phyloP scores from a whole-genome alignment of 371 early-diverging fungal species.

The Mucor indicus region DNA sequence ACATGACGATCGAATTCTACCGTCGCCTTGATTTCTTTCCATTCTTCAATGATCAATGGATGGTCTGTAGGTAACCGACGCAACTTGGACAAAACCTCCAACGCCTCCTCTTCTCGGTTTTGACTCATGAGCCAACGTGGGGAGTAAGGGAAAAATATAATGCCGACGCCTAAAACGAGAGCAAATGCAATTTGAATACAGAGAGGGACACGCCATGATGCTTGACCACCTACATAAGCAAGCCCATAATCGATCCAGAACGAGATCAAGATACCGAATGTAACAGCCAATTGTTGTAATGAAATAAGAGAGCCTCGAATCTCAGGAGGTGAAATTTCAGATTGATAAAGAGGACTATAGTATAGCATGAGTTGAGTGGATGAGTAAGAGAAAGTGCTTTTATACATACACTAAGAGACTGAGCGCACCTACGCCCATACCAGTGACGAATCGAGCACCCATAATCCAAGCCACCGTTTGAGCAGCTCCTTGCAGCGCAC shows the following conservation, averaged over 20 bases:
- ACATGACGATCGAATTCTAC: constrained; percentile 69
- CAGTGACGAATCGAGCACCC: constrained; percentile 78
- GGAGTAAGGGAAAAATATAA: constrained; percentile 82
- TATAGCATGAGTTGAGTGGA: no score
- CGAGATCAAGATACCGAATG: constrained; percentile 67
- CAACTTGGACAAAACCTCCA: constrained; percentile 67
- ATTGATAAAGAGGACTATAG: constrained; percentile 77
- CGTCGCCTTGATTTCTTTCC: constrained; percentile 68
- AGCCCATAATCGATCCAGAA: constrained; percentile 74
- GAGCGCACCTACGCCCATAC: constrained; percentile 81
- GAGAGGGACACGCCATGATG: constrained; percentile 77
- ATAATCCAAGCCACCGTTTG: constrained; percentile 52
- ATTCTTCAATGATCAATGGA: constrained; percentile 67
- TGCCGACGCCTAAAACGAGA: constrained; percentile 61
- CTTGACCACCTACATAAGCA: constrained; percentile 45
- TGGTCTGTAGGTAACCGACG: constrained; percentile 55
- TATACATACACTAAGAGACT: constrained; percentile 72
- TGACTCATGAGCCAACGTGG: constrained; percentile 85
- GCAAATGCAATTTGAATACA: constrained; percentile 78
- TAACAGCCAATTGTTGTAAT: constrained; percentile 87
- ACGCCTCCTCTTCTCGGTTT: constrained; percentile 67
- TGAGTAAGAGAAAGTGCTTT: neutral
- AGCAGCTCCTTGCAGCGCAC: constrained; percentile 61
- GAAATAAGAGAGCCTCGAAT: constrained; percentile 85
- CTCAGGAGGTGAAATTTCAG: constrained; percentile 81